These are phyloP conservation scores for Cytospora schulzeri DNA, from an alignment of 2,329 filamentous ascomycete genomes.

Conservation along the genomic window DNA sequence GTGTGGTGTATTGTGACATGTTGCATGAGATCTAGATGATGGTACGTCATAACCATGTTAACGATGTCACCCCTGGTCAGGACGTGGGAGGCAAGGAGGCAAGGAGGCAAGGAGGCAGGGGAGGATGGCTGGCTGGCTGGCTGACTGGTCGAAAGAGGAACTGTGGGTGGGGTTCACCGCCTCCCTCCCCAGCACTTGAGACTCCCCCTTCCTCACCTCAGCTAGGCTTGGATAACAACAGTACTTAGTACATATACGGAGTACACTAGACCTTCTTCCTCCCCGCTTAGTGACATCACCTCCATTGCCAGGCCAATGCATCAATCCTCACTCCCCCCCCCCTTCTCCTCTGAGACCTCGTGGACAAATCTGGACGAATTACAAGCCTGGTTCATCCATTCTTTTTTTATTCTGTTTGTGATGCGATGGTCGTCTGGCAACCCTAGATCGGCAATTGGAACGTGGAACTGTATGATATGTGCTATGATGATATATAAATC, in stretches of 20 bases:
- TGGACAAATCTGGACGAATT: not conserved
- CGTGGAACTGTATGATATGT: not conserved
- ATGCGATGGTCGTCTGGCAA: not conserved
- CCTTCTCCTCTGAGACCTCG: not conserved
- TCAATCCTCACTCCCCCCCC: too few relatives aligned
- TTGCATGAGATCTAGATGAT: not conserved
- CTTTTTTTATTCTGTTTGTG: not conserved
- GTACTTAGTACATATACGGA: too few relatives aligned
- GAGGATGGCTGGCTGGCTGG: not conserved
- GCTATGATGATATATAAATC: not conserved
- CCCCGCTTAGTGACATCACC: constrained; percentile 16
- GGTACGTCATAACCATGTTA: constrained; percentile 18
- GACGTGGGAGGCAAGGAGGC: too few relatives aligned
- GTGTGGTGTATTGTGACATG: not conserved
- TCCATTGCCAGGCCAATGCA: constrained; percentile 6
- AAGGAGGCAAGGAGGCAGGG: constrained; percentile 10
- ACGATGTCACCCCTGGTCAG: constrained; percentile 4
- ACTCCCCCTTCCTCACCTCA: too few relatives aligned
- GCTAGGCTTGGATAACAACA: too few relatives aligned
- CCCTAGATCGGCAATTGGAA: not conserved
- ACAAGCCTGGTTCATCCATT: not conserved
- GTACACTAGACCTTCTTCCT: constrained; percentile 1
- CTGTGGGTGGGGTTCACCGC: constrained; percentile 20
- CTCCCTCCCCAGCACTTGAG: not conserved
- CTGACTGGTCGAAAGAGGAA: not conserved